phyloP scores from a whole-genome alignment of 371 early-diverging fungal genomes.

The Nematocida ironsii region DNA sequence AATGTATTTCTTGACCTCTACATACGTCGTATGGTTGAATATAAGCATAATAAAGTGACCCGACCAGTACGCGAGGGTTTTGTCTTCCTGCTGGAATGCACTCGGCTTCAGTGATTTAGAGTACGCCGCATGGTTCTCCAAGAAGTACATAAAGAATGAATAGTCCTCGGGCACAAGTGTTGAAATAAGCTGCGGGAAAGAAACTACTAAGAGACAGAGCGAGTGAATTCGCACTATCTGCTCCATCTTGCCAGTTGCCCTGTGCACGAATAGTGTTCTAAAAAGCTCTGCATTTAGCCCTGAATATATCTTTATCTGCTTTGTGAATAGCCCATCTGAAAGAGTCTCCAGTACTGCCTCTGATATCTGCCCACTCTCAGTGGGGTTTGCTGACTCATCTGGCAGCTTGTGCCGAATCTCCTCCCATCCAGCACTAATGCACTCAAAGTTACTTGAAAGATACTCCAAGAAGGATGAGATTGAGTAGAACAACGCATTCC shows the following conservation, averaged over 20 bases:
- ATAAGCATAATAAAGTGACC: conserved; percentile 21
- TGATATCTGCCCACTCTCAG: neutral
- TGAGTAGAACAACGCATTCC: conserved; percentile 20
- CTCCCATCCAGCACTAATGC: conserved; percentile 8
- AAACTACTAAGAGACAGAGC: neutral
- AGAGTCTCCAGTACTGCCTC: conserved; percentile 24
- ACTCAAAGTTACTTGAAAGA: conserved; percentile 11
- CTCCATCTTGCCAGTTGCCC: neutral
- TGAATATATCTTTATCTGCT: conserved; percentile 9
- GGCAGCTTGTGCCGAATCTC: conserved; percentile 13
- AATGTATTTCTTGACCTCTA: conserved; percentile 9
- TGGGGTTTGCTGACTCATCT: neutral
- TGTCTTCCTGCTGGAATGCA: conserved; percentile 1
- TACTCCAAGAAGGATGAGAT: neutral
- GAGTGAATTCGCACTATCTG: conserved; percentile 5
- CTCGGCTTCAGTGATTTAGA: neutral
- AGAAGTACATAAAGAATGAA: neutral
- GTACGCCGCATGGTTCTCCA: neutral
- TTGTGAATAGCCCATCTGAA: conserved; percentile 31
- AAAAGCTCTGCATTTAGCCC: conserved; percentile 5
- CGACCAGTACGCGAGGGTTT: conserved; percentile 34
- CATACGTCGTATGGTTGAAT: conserved; percentile 10
- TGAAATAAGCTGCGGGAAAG: conserved; percentile 26
- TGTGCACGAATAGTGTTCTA: conserved; percentile 7
- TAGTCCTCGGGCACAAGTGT: neutral